Base-by-base conservation (phyloP, 768 basidiomycete genomes). In the Rhodosporidiobolus odoratus region DNA sequence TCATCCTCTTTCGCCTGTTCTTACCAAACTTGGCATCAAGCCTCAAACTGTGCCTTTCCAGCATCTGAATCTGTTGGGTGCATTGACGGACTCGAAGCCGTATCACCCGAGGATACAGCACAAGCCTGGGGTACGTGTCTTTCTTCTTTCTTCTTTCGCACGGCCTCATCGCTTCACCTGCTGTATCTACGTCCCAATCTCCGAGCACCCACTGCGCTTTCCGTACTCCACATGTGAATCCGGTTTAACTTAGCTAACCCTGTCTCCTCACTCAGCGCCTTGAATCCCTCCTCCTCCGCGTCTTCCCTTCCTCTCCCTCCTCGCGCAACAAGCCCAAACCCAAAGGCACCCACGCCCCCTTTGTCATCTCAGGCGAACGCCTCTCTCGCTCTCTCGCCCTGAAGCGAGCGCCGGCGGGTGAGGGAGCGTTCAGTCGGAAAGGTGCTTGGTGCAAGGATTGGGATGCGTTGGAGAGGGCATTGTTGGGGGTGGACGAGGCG, bases 361-460 rank as follows among this genome's bases (percentile, higher is more conserved):
- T 73, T 62, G 16, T 66, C 32, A 53, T 73, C 58, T 57, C 63
- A 40, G 72, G 72, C 12, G 72, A 68, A 40, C 57, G 65, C 16
- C 30, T 37, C 19, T 63, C 52, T 34, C 60, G 60, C 45, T 66
- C 68, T 35, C 57, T 73, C 17, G 57, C 61, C 37, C 23, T 63
- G 32, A 59, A 63, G 60, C 59, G 72, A 1, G 72, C 64, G 17
- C n/a, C n/a, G n/a, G n/a, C n/a, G n/a, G n/a, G n/a, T n/a, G 37
- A 34, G 19, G 50, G 53, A 25, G 48, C 58, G 4, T 6, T 17
- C 37, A 56, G 53, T 25, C 25, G 17, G 19, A 43, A 60, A 32
- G 72, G 72, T 4, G 68, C 72, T 32, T 69, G 68, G 72, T 45
- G 43, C 37, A 58, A 41, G 43, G 65, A 73, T 38, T 73, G 72